Conservation (phyloP, 139 green algal genomes). For the Chlorella sp. region DNA sequence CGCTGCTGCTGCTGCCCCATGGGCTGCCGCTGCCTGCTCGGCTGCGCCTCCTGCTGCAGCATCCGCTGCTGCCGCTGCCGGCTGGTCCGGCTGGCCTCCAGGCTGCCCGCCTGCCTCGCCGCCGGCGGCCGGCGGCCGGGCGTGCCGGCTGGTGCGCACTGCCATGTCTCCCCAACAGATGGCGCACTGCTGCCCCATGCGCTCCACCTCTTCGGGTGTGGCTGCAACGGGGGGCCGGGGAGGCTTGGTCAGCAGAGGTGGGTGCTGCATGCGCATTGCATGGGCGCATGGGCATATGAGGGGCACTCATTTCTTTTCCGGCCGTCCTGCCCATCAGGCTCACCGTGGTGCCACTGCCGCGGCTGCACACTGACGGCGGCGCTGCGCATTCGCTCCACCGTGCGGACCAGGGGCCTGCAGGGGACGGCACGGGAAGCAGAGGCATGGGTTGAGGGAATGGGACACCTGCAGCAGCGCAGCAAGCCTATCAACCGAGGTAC, state of each 20-base stretch:
- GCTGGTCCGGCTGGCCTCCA: not conserved
- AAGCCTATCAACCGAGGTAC: too few relatives aligned
- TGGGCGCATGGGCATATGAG: too few relatives aligned
- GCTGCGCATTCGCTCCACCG: slow-evolving; percentile 25
- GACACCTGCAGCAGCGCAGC: too few relatives aligned
- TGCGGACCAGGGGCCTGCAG: slow-evolving; percentile 33
- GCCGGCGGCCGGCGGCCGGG: too few relatives aligned
- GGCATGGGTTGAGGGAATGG: too few relatives aligned
- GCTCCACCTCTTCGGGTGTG: slow-evolving; percentile 73
- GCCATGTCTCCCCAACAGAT: slow-evolving; percentile 85
- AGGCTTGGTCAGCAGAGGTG: not conserved
- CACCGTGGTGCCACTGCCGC: slow-evolving; percentile 11
- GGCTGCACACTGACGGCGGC: slow-evolving; percentile 37
- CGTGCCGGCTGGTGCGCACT: too few relatives aligned
- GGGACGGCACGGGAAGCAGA: not conserved
- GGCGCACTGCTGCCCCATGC: slow-evolving; percentile 80
- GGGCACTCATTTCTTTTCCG: too few relatives aligned
- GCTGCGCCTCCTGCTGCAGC: too few relatives aligned
- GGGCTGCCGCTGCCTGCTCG: too few relatives aligned
- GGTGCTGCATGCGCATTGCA: too few relatives aligned
- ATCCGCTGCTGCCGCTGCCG: not conserved
- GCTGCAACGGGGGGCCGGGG: slow-evolving; percentile 34
- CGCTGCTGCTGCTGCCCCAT: not conserved
- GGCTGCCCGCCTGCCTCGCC: too few relatives aligned
- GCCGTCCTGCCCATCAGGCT: not conserved